Evolutionary conservation across 1,284 basidiomycete genomes (phyloP), one percentile per base, ranked within the genome.

Genomic region (Moesziomyces antarcticus): DNA sequence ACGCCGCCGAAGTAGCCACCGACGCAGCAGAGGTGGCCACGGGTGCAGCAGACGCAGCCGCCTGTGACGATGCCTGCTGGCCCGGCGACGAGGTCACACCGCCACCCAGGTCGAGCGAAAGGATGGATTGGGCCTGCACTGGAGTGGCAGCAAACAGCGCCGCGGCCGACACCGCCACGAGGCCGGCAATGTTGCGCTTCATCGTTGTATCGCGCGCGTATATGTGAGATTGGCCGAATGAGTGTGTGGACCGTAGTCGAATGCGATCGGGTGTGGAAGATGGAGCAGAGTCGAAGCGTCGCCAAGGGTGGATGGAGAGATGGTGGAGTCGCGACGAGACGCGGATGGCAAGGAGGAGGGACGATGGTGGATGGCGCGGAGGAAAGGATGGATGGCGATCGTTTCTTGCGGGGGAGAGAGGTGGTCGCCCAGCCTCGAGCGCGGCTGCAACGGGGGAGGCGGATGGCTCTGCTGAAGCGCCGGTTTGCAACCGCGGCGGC

Each of bases 161-260:
- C n/a, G 70, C 70, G 5, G 60, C 54, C 43, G 61, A 68, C 21
- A 69, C 5, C 0, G 62, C 71, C 54, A 44, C 47, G 21, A 73
- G 27, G 21, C 66, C 53, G 33, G 53, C 60, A 7, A 66, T 14
- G 53, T 63, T 50, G 53, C 51, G 41, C 54, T 52, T 73, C 70
- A 73, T 73, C 30, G 30, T 33, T 13, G 30, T 4, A 11, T 33
- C 30, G 13, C 30, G 8, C 30, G 30, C 13, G 3, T 13, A 11
- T 1, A 13, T 11, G 11, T 11, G 11, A 4, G 30, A 3, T 33
- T 33, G 10, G 20, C 3, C 25, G 40, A 25, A 11, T 22, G 48
- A 33, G 11, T 33, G 30, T 33, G 25, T 27, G 25, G 25, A 7
- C 5, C 25, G 30, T 13, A 13, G 30, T 35, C 10, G 1, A 20